A percentile compares a stretch with the other conserved stretches of the same genome.
phyloP scores from a whole-genome alignment of 441 rosid species.

The Bruguiera hainesii region DNA sequence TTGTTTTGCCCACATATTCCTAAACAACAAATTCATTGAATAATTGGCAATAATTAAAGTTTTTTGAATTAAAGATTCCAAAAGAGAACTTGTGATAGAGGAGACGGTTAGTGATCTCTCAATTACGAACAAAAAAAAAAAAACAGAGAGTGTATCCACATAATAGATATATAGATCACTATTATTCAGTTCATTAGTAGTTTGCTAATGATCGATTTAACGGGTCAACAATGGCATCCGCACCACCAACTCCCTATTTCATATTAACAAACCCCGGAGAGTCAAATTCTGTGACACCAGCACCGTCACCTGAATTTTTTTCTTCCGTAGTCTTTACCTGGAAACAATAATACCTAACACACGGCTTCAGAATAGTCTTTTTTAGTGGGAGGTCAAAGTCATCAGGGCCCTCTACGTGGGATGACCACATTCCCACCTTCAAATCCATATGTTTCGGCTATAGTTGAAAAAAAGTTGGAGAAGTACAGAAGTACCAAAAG shows the following conservation, averaged over 20 bases:
- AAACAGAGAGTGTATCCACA: too few relatives aligned
- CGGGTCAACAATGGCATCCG: constrained; percentile 13
- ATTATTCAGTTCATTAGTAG: not conserved
- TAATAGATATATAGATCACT: too few relatives aligned
- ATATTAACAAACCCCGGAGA: not conserved
- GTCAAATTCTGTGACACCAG: constrained; percentile 49
- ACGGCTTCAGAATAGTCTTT: constrained; percentile 13
- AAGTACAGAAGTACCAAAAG: too few relatives aligned
- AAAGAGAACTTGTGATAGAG: too few relatives aligned
- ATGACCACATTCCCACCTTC: not conserved
- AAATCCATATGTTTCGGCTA: too few relatives aligned
- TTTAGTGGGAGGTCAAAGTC: constrained; percentile 20
- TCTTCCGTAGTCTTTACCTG: not conserved
- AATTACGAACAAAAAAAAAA: too few relatives aligned
- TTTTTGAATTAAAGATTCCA: too few relatives aligned
- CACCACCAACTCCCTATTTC: constrained; percentile 22
- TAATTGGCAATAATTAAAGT: too few relatives aligned
- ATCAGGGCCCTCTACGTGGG: not conserved
- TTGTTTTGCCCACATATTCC: too few relatives aligned
- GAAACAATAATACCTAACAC: constrained; percentile 26
- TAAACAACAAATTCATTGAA: too few relatives aligned
- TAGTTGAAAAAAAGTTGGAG: too few relatives aligned
- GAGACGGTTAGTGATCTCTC: too few relatives aligned
- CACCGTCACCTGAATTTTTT: not conserved
- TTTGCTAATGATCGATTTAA: constrained; percentile 19